These are phyloP conservation scores for Phlebiopsis flavidoalba DNA, from an alignment of 768 basidiomycete species.

Conservation along the genomic window DNA sequence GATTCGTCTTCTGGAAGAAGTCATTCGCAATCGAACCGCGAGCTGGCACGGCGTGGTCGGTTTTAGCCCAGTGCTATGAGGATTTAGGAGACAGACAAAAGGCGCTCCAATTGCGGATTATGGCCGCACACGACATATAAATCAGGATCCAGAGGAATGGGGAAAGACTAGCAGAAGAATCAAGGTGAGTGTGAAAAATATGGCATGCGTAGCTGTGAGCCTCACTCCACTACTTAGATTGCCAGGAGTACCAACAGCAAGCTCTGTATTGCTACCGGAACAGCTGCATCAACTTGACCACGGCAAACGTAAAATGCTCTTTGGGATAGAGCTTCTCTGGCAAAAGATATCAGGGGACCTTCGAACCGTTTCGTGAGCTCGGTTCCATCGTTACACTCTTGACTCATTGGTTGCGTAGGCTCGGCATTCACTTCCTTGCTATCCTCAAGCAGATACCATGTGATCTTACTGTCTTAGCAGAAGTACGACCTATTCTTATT, in stretches of 20 bases:
- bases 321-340: slow-evolving; percentile 84
- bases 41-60: slow-evolving; percentile 79
- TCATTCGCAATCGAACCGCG: slow-evolving; percentile 92
- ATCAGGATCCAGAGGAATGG: slow-evolving; percentile 85
- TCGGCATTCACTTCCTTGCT: slow-evolving; percentile 54
- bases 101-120: slow-evolving; percentile 77
- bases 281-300: slow-evolving; percentile 70
- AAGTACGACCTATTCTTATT: slow-evolving; percentile 72
- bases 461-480: slow-evolving; percentile 72
- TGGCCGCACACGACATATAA: slow-evolving; percentile 89
- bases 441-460: slow-evolving; percentile 76
- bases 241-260: slow-evolving; percentile 72
- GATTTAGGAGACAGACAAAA: slow-evolving; percentile 65
- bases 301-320: slow-evolving; percentile 77
- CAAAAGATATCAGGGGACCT: slow-evolving; percentile 71
- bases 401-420: slow-evolving; percentile 21
- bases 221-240: slow-evolving; percentile 36
- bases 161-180: slow-evolving; percentile 70
- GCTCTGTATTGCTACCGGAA: slow-evolving; percentile 91
- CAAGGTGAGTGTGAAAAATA: slow-evolving; percentile 37
- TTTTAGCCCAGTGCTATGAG: slow-evolving; percentile 79
- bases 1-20: slow-evolving; percentile 80
- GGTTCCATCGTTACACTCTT: background rate
- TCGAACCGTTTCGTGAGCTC: slow-evolving; percentile 45
- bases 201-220: too few relatives aligned